These are phyloP conservation scores for Exophiala mesophila DNA, from an alignment of 2,329 filamentous ascomycete species.

Conservation along the genomic window DNA sequence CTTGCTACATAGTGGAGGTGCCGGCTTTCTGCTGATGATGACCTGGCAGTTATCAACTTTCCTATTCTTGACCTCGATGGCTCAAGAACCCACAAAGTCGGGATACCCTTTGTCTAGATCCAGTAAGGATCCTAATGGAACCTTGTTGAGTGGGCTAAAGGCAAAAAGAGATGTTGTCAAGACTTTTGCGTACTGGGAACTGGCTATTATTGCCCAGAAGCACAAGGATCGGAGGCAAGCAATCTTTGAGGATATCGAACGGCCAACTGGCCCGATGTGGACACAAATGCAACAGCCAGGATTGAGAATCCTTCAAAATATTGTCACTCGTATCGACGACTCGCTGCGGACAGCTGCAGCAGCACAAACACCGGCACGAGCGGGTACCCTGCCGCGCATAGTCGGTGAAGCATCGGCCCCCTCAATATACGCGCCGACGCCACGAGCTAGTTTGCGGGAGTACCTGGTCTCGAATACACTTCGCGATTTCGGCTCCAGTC, in stretches of 20 bases:
- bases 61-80: conserved; percentile 75
- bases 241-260: conserved; percentile 83
- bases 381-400: conserved; percentile 48
- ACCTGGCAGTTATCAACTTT: conserved; percentile 74
- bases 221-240: conserved; percentile 71
- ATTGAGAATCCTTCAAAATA: conserved; percentile 61
- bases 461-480: conserved; percentile 9
- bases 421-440: conserved; percentile 15
- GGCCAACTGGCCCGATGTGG: conserved; percentile 74
- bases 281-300: conserved; percentile 69
- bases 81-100: conserved; percentile 76
- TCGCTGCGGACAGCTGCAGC: conserved; percentile 24
- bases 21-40: conserved; percentile 62
- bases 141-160: conserved; percentile 75
- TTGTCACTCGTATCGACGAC: conserved; percentile 62
- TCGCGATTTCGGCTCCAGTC: conserved; percentile 18
- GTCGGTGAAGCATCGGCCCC: conserved; percentile 41
- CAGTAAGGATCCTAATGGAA: conserved; percentile 87
- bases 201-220: conserved; percentile 70
- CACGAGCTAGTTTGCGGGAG: conserved; percentile 9
- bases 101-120: conserved; percentile 77
- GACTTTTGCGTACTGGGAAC: conserved; percentile 87
- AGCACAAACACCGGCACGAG: conserved; percentile 39
- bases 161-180: conserved; percentile 74
- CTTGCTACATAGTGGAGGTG: conserved; percentile 51